A percentile compares a stretch with the other conserved stretches of the same genome.
phyloP scores from a whole-genome alignment of 1,284 basidiomycete genomes.

The Dichomitus squalens region DNA sequence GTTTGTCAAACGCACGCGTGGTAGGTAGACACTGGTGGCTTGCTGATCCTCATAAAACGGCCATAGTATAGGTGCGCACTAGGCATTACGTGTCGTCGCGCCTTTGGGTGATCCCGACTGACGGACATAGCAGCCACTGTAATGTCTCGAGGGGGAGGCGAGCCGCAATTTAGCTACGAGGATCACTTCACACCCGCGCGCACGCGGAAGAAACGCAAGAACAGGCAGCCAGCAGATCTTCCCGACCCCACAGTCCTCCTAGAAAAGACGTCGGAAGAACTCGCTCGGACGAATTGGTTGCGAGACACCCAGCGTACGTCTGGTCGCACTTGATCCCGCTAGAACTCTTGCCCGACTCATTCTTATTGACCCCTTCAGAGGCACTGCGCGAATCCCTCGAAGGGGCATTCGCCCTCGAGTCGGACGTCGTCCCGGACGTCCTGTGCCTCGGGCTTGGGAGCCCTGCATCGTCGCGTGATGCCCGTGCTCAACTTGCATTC shows the following conservation, averaged over 20 bases:
- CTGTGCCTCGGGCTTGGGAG: constrained; percentile 75
- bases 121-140: not conserved
- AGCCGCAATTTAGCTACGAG: constrained; percentile 36
- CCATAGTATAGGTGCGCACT: too few relatives aligned
- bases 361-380: constrained; percentile 31
- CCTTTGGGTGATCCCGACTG: too few relatives aligned
- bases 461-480: constrained; percentile 57
- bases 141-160: constrained; percentile 12
- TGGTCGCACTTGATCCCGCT: constrained; percentile 26
- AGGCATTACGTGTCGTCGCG: too few relatives aligned
- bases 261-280: constrained; percentile 28
- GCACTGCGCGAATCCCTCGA: constrained; percentile 37
- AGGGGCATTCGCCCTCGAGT: constrained; percentile 12
- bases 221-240: constrained; percentile 22
- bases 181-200: constrained; percentile 40
- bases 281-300: constrained; percentile 30
- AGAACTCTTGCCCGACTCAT: not conserved
- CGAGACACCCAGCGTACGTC: constrained; percentile 31
- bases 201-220: constrained; percentile 35
- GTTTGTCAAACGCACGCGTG: not conserved
- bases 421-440: constrained; percentile 15
- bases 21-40: too few relatives aligned
- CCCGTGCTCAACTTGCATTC: constrained; percentile 69
- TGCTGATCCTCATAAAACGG: too few relatives aligned
- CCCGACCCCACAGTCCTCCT: constrained; percentile 27